Conservation (phyloP, 257 asterid species). For the Schizonepeta tenuifolia region DNA sequence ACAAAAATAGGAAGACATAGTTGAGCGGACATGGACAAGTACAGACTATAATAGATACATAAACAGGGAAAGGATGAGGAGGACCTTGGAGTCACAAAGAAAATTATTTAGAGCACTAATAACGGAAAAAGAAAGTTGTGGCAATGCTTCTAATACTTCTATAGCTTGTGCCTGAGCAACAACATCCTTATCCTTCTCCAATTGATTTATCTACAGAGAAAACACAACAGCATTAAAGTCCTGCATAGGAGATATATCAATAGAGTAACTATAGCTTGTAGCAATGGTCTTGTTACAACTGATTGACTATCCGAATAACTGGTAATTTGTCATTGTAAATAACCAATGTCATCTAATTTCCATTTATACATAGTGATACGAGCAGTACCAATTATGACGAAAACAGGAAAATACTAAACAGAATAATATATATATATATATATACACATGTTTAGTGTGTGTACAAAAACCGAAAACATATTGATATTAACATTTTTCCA, state of each 20-base stretch:
- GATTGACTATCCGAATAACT: not conserved
- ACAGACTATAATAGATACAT: conserved; percentile 3
- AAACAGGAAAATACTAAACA: not conserved
- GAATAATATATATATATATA: not conserved
- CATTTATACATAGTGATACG: conserved; percentile 18
- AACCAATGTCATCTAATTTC: conserved; percentile 12
- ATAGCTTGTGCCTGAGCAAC: conserved; percentile 97
- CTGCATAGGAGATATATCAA: conserved; percentile 25
- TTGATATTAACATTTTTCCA: not conserved
- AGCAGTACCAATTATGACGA: not conserved
- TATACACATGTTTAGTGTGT: too few species aligned
- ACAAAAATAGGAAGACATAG: conserved; percentile 29
- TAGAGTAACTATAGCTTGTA: conserved; percentile 1
- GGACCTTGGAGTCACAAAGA: conserved; percentile 91
- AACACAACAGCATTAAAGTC: conserved; percentile 23
- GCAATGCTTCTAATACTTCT: conserved; percentile 76
- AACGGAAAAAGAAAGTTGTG: conserved; percentile 80
- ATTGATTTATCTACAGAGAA: conserved; percentile 75
- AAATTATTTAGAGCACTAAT: conserved; percentile 80
- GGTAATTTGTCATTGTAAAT: conserved; percentile 3
- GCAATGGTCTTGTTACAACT: conserved; percentile 20
- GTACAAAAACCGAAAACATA: not conserved
- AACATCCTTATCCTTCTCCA: conserved; percentile 98
- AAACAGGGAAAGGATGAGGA: conserved; percentile 29
- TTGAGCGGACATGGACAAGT: conserved; percentile 27